A percentile compares a stretch with the other conserved stretches of the same genome.
These are phyloP conservation scores for Apiospora pterosperma DNA, from an alignment of 2,329 filamentous ascomycete species.

Conservation along the genomic window DNA sequence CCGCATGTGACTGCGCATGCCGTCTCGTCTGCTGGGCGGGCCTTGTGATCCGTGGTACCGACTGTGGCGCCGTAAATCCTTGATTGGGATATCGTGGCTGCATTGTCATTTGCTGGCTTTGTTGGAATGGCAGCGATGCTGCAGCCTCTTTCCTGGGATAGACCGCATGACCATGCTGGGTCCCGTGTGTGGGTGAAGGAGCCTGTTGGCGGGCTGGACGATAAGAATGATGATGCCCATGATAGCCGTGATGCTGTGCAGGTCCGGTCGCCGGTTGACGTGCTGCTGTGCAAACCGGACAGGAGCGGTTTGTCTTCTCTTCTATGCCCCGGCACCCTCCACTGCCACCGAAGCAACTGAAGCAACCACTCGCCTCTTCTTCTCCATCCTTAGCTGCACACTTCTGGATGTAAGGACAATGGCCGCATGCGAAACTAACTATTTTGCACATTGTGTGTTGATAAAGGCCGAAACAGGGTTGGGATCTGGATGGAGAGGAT, in stretches of 20 bases:
- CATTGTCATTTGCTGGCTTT: too few species aligned
- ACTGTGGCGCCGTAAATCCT: too few species aligned
- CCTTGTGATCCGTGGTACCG: not conserved
- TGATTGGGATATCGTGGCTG: too few species aligned
- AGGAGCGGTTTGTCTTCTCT: not conserved
- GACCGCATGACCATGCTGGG: too few species aligned
- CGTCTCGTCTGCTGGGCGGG: not conserved
- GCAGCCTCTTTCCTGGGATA: too few species aligned
- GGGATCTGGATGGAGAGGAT: not conserved
- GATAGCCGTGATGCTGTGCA: slow-evolving; percentile 18
- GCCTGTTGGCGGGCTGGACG: not conserved
- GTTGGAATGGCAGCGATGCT: too few species aligned
- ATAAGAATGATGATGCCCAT: too few species aligned
- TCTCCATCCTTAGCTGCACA: not conserved
- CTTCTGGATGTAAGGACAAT: not conserved
- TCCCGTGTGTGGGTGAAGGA: not conserved
- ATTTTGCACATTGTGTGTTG: not conserved
- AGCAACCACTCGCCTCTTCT: not conserved
- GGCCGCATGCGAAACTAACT: not conserved
- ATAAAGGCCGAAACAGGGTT: not conserved
- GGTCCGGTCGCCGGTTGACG: slow-evolving; percentile 12
- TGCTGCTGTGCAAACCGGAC: not conserved
- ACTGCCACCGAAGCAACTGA: not conserved
- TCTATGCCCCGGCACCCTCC: not conserved
- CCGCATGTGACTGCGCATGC: not conserved